Evolutionary conservation across 1,139 yeast species (phyloP).

Genomic region (Candida anutae): DNA sequence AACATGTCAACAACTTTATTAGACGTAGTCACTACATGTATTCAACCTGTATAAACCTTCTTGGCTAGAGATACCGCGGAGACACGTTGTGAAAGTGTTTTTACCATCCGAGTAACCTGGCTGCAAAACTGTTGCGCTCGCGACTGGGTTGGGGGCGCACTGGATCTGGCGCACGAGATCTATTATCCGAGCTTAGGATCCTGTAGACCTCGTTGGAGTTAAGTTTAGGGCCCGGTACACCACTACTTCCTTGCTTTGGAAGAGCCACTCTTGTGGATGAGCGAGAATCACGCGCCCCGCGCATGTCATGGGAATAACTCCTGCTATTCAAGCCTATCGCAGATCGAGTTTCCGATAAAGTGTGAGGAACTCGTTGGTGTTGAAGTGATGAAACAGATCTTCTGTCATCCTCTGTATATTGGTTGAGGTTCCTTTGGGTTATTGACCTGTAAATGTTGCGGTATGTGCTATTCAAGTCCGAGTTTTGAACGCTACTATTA

Average conservation of each 20-base stretch:
- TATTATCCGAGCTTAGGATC: background rate
- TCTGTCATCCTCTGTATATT: constrained; percentile 10
- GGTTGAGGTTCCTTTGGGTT: constrained; percentile 24
- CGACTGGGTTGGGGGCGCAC: background rate
- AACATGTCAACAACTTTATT: no score
- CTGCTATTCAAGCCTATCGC: constrained; percentile 1
- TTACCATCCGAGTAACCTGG: constrained; percentile 33
- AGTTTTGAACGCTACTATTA: constrained; percentile 5
- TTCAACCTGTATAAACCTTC: no score
- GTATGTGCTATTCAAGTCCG: constrained; percentile 22
- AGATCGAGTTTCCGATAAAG: constrained; percentile 3
- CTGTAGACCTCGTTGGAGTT: constrained; percentile 12
- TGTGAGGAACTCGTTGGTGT: constrained; percentile 1
- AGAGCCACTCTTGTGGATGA: background rate
- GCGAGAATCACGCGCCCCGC: background rate
- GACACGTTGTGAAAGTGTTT: background rate
- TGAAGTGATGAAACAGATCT: constrained; percentile 5
- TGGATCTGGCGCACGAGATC: background rate
- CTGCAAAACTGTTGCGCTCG: constrained; percentile 11
- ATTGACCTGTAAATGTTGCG: constrained; percentile 29
- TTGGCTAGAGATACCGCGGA: no score
- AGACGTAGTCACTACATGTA: no score
- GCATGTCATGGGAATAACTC: constrained; percentile 1
- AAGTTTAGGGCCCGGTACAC: background rate
- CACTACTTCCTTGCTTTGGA: background rate